phyloP scores from a whole-genome alignment of 2,329 filamentous ascomycete species.

The Alternaria panax region DNA sequence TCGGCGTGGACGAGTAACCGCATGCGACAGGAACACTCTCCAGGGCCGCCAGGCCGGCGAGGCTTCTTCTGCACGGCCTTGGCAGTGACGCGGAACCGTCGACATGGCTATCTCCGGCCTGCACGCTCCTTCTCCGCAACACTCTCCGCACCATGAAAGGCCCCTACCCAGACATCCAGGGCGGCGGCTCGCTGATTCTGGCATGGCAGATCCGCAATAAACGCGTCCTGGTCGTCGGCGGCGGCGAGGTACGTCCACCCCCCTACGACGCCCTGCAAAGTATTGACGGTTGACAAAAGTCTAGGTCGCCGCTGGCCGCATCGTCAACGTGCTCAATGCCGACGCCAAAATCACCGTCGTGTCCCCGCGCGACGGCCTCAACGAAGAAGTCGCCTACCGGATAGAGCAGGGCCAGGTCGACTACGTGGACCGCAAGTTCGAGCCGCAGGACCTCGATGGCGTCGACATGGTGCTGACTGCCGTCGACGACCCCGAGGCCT shows the following conservation, averaged over 20 bases:
- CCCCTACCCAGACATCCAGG: constrained; percentile 80
- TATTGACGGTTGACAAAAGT: constrained; percentile 48
- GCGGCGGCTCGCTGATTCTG: constrained; percentile 89
- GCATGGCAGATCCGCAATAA: constrained; percentile 96
- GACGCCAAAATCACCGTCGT: constrained; percentile 90
- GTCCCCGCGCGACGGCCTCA: constrained; percentile 79
- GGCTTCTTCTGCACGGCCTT: constrained; percentile 11
- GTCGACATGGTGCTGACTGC: constrained; percentile 90
- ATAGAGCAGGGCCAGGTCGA: constrained; percentile 76
- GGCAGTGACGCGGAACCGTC: constrained; percentile 23
- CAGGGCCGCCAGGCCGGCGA: neutral
- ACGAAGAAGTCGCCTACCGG: constrained; percentile 86
- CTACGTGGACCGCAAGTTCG: constrained; percentile 83
- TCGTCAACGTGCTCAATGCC: constrained; percentile 92
- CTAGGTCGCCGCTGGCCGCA: constrained; percentile 93
- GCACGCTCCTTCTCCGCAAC: constrained; percentile 24
- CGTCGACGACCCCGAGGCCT: constrained; percentile 92
- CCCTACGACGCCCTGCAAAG: constrained; percentile 7
- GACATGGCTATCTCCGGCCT: constrained; percentile 35
- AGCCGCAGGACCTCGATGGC: constrained; percentile 82
- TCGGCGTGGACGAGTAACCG: neutral
- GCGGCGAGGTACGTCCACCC: constrained; percentile 77
- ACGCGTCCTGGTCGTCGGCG: constrained; percentile 88
- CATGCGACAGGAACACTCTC: neutral
- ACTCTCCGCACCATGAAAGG: constrained; percentile 53